A percentile compares a stretch with the other conserved stretches of the same genome.
Evolutionary conservation across 202 grass and related monocot genomes (phyloP).

Genomic region (Setaria italica): DNA sequence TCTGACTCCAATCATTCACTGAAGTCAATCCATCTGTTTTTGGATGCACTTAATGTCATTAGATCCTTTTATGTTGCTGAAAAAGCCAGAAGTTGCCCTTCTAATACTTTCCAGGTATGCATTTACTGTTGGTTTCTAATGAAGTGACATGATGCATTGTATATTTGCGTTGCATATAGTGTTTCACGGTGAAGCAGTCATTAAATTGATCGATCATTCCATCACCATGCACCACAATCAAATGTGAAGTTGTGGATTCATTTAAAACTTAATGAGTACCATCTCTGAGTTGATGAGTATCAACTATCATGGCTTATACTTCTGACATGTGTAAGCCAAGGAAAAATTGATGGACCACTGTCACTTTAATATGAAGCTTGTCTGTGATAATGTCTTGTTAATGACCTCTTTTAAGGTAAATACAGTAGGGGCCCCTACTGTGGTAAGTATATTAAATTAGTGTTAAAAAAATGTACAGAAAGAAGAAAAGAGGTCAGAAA

Average conservation of each 20-base stretch:
- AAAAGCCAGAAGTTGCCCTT: constrained; percentile 58
- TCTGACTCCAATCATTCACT: constrained; percentile 73
- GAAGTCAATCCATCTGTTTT: constrained; percentile 84
- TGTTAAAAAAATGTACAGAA: too few relatives aligned
- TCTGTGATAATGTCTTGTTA: not conserved
- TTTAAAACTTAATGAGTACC: not conserved
- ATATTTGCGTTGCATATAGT: constrained; percentile 6
- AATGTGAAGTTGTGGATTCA: not conserved
- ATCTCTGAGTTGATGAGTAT: not conserved
- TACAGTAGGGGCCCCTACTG: too few relatives aligned
- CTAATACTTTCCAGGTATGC: constrained; percentile 50
- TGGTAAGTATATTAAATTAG: too few relatives aligned
- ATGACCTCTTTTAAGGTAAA: not conserved
- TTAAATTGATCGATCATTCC: not conserved
- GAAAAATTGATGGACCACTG: not conserved
- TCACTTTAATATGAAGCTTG: not conserved
- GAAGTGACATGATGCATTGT: not conserved
- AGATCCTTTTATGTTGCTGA: constrained; percentile 82
- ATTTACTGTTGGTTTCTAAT: constrained; percentile 37
- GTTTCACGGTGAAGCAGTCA: not conserved
- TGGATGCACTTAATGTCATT: constrained; percentile 85
- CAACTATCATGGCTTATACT: not conserved
- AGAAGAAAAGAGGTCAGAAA: too few relatives aligned
- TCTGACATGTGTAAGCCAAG: not conserved
- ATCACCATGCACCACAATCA: not conserved